Conservation (phyloP, 768 basidiomycete genomes). For the Pleurotus platypus region DNA sequence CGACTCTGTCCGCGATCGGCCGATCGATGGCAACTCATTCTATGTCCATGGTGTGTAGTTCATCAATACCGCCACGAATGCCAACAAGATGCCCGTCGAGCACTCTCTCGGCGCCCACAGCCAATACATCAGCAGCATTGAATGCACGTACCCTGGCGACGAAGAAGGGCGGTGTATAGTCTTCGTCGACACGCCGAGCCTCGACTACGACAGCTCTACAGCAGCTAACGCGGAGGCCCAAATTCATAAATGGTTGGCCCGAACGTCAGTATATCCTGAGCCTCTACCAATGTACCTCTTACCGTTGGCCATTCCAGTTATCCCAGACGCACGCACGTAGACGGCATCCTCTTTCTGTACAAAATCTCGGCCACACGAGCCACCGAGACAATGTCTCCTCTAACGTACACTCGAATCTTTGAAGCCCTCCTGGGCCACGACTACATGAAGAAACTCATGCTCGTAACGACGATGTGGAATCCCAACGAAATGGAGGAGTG, state of each 20-base stretch:
- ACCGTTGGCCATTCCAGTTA: background rate
- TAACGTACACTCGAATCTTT: conserved; percentile 2
- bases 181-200: conserved; percentile 9
- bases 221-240: background rate
- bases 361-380: conserved; percentile 1
- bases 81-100: conserved; percentile 6
- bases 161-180: conserved; percentile 4
- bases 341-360: conserved; percentile 3
- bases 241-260: conserved; percentile 1
- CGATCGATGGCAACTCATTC: background rate
- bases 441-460: conserved; percentile 9
- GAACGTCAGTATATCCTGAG: conserved; percentile 1
- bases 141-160: conserved; percentile 5
- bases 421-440: conserved; percentile 1
- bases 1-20: background rate
- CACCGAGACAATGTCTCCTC: background rate
- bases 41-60: background rate
- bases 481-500: conserved; percentile 8
- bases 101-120: background rate
- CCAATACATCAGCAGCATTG: conserved; percentile 2
- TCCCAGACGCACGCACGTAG: conserved; percentile 2
- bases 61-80: conserved; percentile 5
- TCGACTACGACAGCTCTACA: conserved; percentile 1
- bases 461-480: conserved; percentile 29
- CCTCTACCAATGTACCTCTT: background rate